phyloP scores from a whole-genome alignment of 345 rosid genomes.

The Raphanus sativus region DNA sequence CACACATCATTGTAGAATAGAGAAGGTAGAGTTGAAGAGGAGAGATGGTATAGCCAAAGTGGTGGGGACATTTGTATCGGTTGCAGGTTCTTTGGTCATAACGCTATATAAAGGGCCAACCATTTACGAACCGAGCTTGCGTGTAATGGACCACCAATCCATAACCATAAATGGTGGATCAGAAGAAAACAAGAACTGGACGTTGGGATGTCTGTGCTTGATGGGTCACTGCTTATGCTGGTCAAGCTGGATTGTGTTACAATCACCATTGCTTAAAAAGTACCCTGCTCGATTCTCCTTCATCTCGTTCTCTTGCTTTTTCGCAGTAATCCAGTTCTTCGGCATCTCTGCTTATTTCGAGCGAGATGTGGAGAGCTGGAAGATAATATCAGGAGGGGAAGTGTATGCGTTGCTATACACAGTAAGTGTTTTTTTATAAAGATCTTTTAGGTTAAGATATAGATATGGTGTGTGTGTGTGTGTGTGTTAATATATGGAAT shows the following conservation, averaged over 20 bases:
- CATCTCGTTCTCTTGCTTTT: constrained; percentile 65
- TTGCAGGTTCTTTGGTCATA: constrained; percentile 59
- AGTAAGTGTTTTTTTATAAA: constrained; percentile 40
- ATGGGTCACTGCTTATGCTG: constrained; percentile 83
- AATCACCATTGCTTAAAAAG: constrained; percentile 66
- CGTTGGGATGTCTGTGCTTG: constrained; percentile 65
- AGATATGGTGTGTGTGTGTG: not conserved
- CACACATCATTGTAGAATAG: constrained; percentile 46
- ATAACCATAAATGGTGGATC: not conserved
- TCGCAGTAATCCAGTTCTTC: constrained; percentile 63
- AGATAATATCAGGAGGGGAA: constrained; percentile 51
- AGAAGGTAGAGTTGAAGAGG: constrained; percentile 48
- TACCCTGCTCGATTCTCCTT: constrained; percentile 84
- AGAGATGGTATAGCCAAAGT: constrained; percentile 65
- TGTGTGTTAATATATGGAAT: not conserved
- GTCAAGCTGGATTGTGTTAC: constrained; percentile 90
- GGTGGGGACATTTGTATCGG: constrained; percentile 58
- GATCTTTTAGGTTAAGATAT: not conserved
- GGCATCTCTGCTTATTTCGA: constrained; percentile 58
- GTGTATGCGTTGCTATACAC: constrained; percentile 57
- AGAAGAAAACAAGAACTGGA: constrained; percentile 51
- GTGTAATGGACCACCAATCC: not conserved
- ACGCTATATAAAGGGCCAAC: constrained; percentile 65
- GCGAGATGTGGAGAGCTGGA: constrained; percentile 59
- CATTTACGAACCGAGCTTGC: constrained; percentile 42